Base-by-base conservation (phyloP, 2,329 filamentous ascomycete species). In the Penicillium expansum region DNA sequence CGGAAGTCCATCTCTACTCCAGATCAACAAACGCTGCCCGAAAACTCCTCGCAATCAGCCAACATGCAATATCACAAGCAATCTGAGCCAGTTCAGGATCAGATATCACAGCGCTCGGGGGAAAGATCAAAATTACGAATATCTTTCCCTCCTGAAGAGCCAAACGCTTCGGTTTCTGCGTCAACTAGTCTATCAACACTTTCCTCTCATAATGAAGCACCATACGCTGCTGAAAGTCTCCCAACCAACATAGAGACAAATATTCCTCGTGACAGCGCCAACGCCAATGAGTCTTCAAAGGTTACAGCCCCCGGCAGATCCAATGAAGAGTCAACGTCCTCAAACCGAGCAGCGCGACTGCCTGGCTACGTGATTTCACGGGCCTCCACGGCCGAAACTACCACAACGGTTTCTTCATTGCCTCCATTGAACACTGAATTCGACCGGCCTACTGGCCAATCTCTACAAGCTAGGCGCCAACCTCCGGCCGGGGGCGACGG, bases 311-410 rank as follows among this genome's bases (percentile, higher is more conserved):
- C 58, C 2, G 38, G 65, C 49, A 65, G 67, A 38, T 55, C 69
- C 22, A 68, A 58, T 39, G 68, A 74, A 33, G 77, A 73, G 61
- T 60, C 72, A 16, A 67, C 69, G 5, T 64, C 72, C 13, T 71
- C 74, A n/a, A 69, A 78, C 33, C 76, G 71, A 43, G 74, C 79
- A 56, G 77, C 76, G 50, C 76, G 79, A 63, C 65, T 81, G 27
- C 78, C 79, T 8, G 76, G 75, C 14, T 76, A 76, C 62, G 68
- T 67, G n/a, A 64, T 72, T 32, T 75, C 77, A 13, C 73, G 74
- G 48, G 69, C 71, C 30, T 71, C 76, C 13, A 76, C 77, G 16
- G 73, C 67, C 52, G 77, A 71, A 65, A 79, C 73, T 55, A 72
- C 69, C 35, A 71, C 60, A 71, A 80, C 69, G 72, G 78, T 58